Evolutionary conservation across 805 yeast species (phyloP), one percentile per base, ranked within the genome.

Genomic region (Ogataea wickerhamii): DNA sequence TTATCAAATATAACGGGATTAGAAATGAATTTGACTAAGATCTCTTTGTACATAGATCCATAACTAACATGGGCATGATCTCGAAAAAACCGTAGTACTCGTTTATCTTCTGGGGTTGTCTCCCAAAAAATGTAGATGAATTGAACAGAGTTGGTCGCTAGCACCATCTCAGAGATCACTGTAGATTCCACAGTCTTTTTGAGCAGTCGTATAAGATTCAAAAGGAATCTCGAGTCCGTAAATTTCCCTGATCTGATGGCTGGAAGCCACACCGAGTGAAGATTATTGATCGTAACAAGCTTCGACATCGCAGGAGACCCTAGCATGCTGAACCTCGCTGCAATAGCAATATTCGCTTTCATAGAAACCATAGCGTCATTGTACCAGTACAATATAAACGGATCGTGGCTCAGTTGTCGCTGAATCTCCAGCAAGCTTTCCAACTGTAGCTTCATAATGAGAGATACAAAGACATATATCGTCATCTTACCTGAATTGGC

Each of bases 121-220:
- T 59, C 63, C 63, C 63, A 58, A 30, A 45, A 49, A 4, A 51
- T 37, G 34, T 48, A 59, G 3, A 43, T 44, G n/a, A 60, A 45
- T 4, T 24, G 22, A 0, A 26, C 17, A 29, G 44, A 40, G 2
- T 43, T 28, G 3, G 49, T 32, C 4, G 33, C 40, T 4, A 43
- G 14, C 2, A 54, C 45, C 8, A 38, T 18, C 1, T 45, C 40
- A 23, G 37, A 35, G n/a, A 54, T 25, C 29, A 24, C 21, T 6
- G 17, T 21, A 18, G 12, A 40, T 28, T 16, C 37, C 36, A 16
- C 43, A 33, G 26, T 48, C 31, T 37, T 36, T 24, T 51, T 38
- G 6, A 50, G 19, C 8, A 56, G 38, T 5, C 40, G 41, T 3
- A 56, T 20, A 13, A 60, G 14, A 37, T 58, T 54, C 19, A 44